These are phyloP conservation scores for Mortierella sp. DNA, from an alignment of 371 early-diverging fungal species.

Conservation along the genomic window DNA sequence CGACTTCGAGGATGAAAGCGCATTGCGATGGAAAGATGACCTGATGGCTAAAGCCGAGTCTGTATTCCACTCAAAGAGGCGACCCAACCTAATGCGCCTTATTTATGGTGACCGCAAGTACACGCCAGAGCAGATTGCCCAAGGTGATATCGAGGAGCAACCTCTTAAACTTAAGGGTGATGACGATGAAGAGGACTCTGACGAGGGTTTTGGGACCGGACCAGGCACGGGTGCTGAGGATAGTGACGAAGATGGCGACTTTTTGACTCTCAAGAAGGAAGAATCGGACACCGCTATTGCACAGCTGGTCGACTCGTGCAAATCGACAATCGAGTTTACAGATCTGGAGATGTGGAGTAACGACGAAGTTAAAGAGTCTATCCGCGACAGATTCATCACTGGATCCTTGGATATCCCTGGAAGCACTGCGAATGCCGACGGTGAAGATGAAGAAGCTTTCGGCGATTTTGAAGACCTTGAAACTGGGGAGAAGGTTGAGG, in stretches of 20 bases:
- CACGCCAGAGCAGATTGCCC: slow-evolving; percentile 67
- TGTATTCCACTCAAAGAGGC: slow-evolving; percentile 68
- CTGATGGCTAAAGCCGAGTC: slow-evolving; percentile 76
- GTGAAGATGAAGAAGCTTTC: slow-evolving; percentile 71
- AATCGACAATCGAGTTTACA: slow-evolving; percentile 64
- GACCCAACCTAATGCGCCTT: slow-evolving; percentile 87
- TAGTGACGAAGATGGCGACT: slow-evolving; percentile 71
- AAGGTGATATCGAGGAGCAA: slow-evolving; percentile 61
- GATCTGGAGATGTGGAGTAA: slow-evolving; percentile 81
- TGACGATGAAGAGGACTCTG: slow-evolving; percentile 36
- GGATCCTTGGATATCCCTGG: slow-evolving; percentile 69
- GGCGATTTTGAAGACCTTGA: slow-evolving; percentile 97
- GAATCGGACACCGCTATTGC: slow-evolving; percentile 36
- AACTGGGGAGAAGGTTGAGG: slow-evolving; percentile 62
- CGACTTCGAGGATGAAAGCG: slow-evolving; percentile 67
- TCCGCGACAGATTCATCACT: slow-evolving; percentile 88
- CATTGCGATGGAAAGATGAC: slow-evolving; percentile 82
- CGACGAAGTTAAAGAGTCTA: slow-evolving; percentile 78
- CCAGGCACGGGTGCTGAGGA: slow-evolving; percentile 57
- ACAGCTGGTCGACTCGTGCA: slow-evolving; percentile 77
- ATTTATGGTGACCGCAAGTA: slow-evolving; percentile 78
- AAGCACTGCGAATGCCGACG: slow-evolving; percentile 58
- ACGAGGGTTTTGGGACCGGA: slow-evolving; percentile 55
- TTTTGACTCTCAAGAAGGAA: slow-evolving; percentile 74
- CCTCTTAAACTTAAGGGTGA: slow-evolving; percentile 36